These are phyloP conservation scores for Daldinia bambusicola DNA, from an alignment of 495 filamentous ascomycete species.

Conservation along the genomic window DNA sequence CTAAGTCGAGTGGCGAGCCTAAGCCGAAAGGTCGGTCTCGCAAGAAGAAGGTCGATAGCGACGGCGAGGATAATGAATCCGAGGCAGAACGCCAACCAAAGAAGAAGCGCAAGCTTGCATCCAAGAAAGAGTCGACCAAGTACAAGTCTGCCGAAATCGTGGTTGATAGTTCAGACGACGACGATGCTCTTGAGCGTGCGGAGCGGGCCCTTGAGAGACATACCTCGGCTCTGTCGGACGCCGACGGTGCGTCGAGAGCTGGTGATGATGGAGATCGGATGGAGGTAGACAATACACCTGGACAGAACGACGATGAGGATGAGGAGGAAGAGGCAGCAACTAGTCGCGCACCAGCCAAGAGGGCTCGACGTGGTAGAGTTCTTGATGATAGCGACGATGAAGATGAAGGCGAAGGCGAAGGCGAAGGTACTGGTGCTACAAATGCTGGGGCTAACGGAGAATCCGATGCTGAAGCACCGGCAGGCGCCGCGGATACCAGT, in stretches of 20 bases:
- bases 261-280: constrained; percentile 47
- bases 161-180: constrained; percentile 69
- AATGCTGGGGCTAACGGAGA: constrained; percentile 38
- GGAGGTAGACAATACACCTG: constrained; percentile 51
- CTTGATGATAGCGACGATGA: constrained; percentile 61
- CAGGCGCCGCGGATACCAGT: constrained; percentile 43
- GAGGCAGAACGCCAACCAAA: constrained; percentile 60
- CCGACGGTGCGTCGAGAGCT: constrained; percentile 41
- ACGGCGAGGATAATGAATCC: constrained; percentile 63
- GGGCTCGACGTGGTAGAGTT: constrained; percentile 52
- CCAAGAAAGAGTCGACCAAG: constrained; percentile 66
- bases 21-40: constrained; percentile 55
- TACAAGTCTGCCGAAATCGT: constrained; percentile 86
- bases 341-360: constrained; percentile 45
- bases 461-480: constrained; percentile 41
- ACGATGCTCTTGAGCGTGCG: constrained; percentile 56
- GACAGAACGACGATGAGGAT: constrained; percentile 54
- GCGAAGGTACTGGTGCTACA: constrained; percentile 31
- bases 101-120: constrained; percentile 71
- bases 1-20: constrained; percentile 59
- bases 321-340: constrained; percentile 55
- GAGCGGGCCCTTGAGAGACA: constrained; percentile 52
- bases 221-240: constrained; percentile 41
- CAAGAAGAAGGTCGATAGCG: constrained; percentile 73
- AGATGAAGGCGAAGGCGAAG: constrained; percentile 48